Percentiles rank a stretch among this genome's conserved stretches.
Evolutionary conservation across 139 green algal species (phyloP).

Genomic region (Micractinium conductrix): DNA sequence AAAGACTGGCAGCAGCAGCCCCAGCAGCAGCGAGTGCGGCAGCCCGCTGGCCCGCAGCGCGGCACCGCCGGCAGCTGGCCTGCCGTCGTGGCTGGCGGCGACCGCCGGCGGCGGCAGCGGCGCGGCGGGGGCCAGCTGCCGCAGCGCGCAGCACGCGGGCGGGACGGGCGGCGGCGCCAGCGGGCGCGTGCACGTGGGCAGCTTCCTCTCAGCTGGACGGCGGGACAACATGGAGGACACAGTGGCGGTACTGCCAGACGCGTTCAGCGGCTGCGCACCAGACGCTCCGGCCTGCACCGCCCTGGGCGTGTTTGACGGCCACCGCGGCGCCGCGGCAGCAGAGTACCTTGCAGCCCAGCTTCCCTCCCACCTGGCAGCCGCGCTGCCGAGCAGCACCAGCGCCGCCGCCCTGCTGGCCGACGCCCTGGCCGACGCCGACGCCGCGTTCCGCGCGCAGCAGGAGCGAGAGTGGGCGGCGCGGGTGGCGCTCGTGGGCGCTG

Average conservation of each 20-base stretch:
- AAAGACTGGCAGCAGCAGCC: neutral
- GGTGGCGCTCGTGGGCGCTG: constrained; percentile 36
- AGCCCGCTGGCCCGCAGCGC: neutral
- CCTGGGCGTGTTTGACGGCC: constrained; percentile 88
- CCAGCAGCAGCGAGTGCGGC: neutral
- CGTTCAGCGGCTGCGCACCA: neutral
- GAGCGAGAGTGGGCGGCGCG: constrained; percentile 44
- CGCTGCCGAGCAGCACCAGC: constrained; percentile 16
- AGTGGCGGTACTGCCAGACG: constrained; percentile 6
- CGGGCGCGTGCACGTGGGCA: neutral
- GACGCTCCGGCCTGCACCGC: constrained; percentile 20
- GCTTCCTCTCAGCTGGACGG: neutral
- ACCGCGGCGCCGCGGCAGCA: constrained; percentile 66
- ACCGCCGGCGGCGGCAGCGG: neutral
- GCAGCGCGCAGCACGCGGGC: neutral
- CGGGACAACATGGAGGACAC: constrained; percentile 23
- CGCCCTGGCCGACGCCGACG: constrained; percentile 58
- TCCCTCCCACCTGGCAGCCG: constrained; percentile 28
- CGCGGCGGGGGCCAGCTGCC: neutral
- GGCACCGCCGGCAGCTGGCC: neutral
- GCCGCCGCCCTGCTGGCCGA: constrained; percentile 44
- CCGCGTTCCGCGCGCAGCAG: constrained; percentile 50
- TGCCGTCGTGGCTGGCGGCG: neutral
- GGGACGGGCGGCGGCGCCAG: neutral
- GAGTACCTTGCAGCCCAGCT: constrained; percentile 63